A percentile compares a stretch with the other conserved stretches of the same genome.
phyloP scores from a whole-genome alignment of 2,329 filamentous ascomycete genomes.

The Fusarium protoensiforme region DNA sequence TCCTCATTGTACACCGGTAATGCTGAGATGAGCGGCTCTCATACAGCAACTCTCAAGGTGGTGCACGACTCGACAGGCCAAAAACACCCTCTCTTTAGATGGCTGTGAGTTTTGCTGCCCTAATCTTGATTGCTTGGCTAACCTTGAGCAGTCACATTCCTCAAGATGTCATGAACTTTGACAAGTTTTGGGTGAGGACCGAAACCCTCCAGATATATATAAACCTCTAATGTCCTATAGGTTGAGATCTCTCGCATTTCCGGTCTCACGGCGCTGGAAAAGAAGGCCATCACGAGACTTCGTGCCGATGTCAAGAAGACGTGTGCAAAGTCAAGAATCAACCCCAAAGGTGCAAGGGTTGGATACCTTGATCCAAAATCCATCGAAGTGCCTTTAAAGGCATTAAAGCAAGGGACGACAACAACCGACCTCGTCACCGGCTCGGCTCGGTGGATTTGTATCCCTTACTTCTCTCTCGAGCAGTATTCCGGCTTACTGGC shows the following conservation, averaged over 20 bases:
- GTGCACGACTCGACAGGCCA: slow-evolving; percentile 48
- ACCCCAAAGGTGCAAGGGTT: slow-evolving; percentile 52
- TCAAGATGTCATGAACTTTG: slow-evolving; percentile 55
- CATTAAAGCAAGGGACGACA: slow-evolving; percentile 30
- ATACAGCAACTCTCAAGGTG: slow-evolving; percentile 49
- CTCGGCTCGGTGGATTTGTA: slow-evolving; percentile 54
- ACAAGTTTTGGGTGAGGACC: slow-evolving; percentile 52
- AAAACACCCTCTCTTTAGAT: slow-evolving; percentile 53
- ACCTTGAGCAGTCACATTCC: slow-evolving; percentile 48
- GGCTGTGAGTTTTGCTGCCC: slow-evolving; percentile 47
- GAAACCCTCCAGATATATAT: background rate
- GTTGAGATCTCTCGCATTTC: slow-evolving; percentile 49
- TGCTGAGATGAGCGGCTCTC: slow-evolving; percentile 49
- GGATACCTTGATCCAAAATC: slow-evolving; percentile 55
- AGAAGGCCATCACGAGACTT: slow-evolving; percentile 49
- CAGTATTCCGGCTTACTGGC: slow-evolving; percentile 53
- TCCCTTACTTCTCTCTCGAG: slow-evolving; percentile 61
- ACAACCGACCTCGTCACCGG: slow-evolving; percentile 14
- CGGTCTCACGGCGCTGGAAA: slow-evolving; percentile 48
- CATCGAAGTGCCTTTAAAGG: slow-evolving; percentile 50
- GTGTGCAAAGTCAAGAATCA: slow-evolving; percentile 51
- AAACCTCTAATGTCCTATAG: slow-evolving; percentile 31
- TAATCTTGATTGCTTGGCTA: slow-evolving; percentile 4
- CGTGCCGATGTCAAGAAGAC: slow-evolving; percentile 52
- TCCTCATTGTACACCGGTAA: slow-evolving; percentile 53